Evolutionary conservation across 257 asterid genomes (phyloP), one percentile per base, ranked within the genome.

Genomic region (Avicennia marina): DNA sequence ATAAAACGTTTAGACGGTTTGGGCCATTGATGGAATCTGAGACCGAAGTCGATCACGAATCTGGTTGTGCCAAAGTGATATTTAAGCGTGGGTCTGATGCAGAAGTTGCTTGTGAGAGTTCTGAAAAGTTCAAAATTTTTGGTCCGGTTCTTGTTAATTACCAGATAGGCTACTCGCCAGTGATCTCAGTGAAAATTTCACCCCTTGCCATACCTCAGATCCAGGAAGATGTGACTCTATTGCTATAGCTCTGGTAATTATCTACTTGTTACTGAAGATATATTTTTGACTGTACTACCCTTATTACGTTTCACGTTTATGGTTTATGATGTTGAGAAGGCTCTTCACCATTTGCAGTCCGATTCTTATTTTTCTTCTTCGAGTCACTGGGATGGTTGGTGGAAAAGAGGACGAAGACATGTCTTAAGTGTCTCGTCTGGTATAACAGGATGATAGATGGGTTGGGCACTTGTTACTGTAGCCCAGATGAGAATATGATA

Each of bases 31-130:
- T 76, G 89, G 98, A 93, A 67, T 75, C 89, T 15, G 95, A 93
- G 76, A 93, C 98, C 0, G 89, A 83, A 79, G 81, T 93, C 49
- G 80, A 80, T 64, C 84, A 58, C 1, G 91, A 77, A 20, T 71
- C 83, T 16, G 80, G 78, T 8, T 82, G 95, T 42, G 98, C 90
- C 31, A 83, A 83, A 55, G 89, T 93, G 54, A 79, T 89, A 63
- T 93, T 85, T 58, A 93, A 93, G 62, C 76, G 81, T 65, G 96
- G 95, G 42, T 73, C 88, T 12, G 98, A 93, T 64, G 98, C 98
- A 47, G 91, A 89, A 76, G 93, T 82, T 61, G 98, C 98, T 58
- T 78, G 50, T 19, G 78, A 78, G 53, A 93, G 98, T 71, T 84
- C 84, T 0, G 84, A 76, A 53, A 80, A 75, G 55, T 81, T 93